phyloP scores from a whole-genome alignment of 768 basidiomycete species.

The Polyporus arcularius region DNA sequence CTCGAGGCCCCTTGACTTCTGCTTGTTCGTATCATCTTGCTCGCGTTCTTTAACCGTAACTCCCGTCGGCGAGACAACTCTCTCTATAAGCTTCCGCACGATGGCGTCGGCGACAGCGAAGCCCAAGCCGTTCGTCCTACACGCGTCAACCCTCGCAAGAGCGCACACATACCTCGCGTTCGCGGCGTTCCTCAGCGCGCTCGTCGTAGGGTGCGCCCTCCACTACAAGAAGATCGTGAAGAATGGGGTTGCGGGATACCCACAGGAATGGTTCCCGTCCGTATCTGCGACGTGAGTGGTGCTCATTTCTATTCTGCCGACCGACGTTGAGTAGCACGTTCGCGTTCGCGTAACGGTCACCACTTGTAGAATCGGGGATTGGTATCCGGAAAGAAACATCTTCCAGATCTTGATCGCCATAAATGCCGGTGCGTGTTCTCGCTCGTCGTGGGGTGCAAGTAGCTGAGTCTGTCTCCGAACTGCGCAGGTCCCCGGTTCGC shows the following conservation, averaged over 20 bases:
- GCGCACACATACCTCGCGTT: slow-evolving; percentile 68
- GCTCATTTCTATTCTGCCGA: too few relatives aligned
- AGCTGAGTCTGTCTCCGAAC: too few relatives aligned
- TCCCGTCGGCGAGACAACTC: too few relatives aligned
- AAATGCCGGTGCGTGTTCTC: slow-evolving; percentile 57
- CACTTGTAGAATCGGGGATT: slow-evolving; percentile 70
- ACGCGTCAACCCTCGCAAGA: slow-evolving; percentile 45
- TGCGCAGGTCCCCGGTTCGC: slow-evolving; percentile 72
- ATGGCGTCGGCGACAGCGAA: slow-evolving; percentile 4
- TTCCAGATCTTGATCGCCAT: slow-evolving; percentile 90
- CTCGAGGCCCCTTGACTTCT: too few relatives aligned
- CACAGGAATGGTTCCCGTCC: slow-evolving; percentile 89
- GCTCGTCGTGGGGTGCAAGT: neutral
- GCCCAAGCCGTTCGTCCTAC: slow-evolving; percentile 11
- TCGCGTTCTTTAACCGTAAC: too few relatives aligned
- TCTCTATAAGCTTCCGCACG: neutral
- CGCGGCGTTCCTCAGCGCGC: slow-evolving; percentile 63
- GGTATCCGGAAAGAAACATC: slow-evolving; percentile 82
- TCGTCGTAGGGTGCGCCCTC: slow-evolving; percentile 63
- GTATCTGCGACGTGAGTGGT: slow-evolving; percentile 76
- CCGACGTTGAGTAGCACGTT: neutral
- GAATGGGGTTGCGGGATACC: slow-evolving; percentile 80
- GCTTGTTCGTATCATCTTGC: too few relatives aligned
- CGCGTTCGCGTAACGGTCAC: neutral
- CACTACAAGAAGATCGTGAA: slow-evolving; percentile 86